Percentiles rank a stretch among this genome's conserved stretches.
These are phyloP conservation scores for Hemileia vastatrix DNA, from an alignment of 1,284 basidiomycete species.

Conservation along the genomic window DNA sequence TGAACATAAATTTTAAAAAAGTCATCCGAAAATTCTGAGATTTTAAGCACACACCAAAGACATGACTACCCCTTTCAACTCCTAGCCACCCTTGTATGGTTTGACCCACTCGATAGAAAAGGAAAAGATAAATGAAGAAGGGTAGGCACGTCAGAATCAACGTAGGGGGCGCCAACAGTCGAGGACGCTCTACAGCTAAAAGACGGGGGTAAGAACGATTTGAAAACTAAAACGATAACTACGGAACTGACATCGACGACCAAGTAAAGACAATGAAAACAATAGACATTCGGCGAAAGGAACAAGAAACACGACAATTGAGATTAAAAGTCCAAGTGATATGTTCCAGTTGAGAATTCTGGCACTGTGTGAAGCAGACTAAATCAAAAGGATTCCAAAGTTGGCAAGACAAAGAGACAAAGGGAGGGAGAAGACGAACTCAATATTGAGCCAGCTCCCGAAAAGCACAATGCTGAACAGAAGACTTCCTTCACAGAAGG, in stretches of 20 bases:
- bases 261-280: slow-evolving; percentile 10
- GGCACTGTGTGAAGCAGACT: slow-evolving; percentile 23
- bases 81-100: slow-evolving; percentile 28
- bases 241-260: not conserved
- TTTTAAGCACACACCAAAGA: slow-evolving; percentile 26
- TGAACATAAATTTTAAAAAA: not conserved
- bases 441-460: slow-evolving; percentile 29
- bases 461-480: slow-evolving; percentile 40
- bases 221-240: not conserved
- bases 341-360: slow-evolving; percentile 38
- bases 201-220: slow-evolving; percentile 25
- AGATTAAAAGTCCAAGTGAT: slow-evolving; percentile 32
- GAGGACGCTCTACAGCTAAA: slow-evolving; percentile 24
- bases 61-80: slow-evolving; percentile 35
- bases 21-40: not conserved
- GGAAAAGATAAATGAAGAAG: slow-evolving; percentile 34
- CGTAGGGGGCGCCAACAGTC: slow-evolving; percentile 24
- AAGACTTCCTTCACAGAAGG: slow-evolving; percentile 37
- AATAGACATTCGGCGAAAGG: slow-evolving; percentile 15
- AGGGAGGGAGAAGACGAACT: slow-evolving; percentile 20
- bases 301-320: slow-evolving; percentile 35
- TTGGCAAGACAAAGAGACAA: not conserved
- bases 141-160: slow-evolving; percentile 32
- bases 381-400: not conserved
- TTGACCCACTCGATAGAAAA: slow-evolving; percentile 35